A percentile compares a stretch with the other conserved stretches of the same genome.
phyloP scores from a whole-genome alignment of 2,329 filamentous ascomycete genomes.

The Furcasterigmium sp. region DNA sequence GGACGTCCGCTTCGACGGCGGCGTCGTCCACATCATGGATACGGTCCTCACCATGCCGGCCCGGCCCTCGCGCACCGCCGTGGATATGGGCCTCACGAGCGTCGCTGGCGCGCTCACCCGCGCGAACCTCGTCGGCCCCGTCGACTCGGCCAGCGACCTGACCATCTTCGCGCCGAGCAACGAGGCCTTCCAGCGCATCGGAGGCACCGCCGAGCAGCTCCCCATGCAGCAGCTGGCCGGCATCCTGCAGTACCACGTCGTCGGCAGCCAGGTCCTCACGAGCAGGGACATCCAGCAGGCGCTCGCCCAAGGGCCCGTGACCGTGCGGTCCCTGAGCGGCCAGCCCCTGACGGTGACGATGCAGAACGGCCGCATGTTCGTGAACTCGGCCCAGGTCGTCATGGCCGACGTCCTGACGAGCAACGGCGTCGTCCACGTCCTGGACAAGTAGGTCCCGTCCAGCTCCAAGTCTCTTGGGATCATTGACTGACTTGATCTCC shows the following conservation, averaged over 20 bases:
- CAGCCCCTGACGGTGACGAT: constrained; percentile 29
- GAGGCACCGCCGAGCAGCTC: constrained; percentile 39
- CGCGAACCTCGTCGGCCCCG: constrained; percentile 33
- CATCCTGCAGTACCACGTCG: constrained; percentile 60
- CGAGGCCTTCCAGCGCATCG: constrained; percentile 50
- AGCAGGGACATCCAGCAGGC: constrained; percentile 21
- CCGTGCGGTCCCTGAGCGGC: constrained; percentile 13
- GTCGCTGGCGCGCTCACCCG: constrained; percentile 30
- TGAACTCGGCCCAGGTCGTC: constrained; percentile 45
- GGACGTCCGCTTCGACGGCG: constrained; percentile 42
- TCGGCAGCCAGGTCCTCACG: constrained; percentile 51
- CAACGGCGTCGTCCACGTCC: constrained; percentile 53
- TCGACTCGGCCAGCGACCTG: constrained; percentile 33
- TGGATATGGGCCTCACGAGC: constrained; percentile 40
- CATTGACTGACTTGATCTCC: constrained; percentile 37
- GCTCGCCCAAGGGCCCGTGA: constrained; percentile 57
- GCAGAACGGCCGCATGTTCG: constrained; percentile 40
- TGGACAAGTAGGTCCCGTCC: constrained; percentile 49
- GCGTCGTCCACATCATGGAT: constrained; percentile 47
- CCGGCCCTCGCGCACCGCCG: constrained; percentile 37
- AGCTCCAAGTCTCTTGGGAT: no score
- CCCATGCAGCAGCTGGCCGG: constrained; percentile 38
- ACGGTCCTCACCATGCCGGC: constrained; percentile 42
- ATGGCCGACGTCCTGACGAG: constrained; percentile 41
- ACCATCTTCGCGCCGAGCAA: constrained; percentile 63